Conservation (phyloP, 352 stramenopile species). For the Globisporangium emineosum region DNA sequence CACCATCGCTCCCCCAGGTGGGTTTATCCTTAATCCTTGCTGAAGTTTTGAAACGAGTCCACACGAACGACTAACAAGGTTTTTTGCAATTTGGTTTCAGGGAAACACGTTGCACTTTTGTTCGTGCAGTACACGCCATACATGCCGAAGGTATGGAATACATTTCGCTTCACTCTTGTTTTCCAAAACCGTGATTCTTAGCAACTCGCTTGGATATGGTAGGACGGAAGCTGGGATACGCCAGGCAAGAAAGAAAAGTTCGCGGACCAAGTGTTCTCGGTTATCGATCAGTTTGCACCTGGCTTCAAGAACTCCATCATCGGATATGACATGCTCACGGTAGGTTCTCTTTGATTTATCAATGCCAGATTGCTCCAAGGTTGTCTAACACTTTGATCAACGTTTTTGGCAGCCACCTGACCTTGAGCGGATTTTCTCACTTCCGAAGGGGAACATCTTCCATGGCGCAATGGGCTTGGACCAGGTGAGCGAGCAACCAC, state of each 20-base stretch:
- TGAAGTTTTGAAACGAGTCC: no score
- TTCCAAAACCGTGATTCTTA: not conserved
- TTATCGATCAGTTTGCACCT: conserved; percentile 85
- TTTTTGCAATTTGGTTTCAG: conserved; percentile 20
- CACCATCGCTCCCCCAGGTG: conserved; percentile 71
- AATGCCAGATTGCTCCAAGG: not conserved
- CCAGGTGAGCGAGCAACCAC: conserved; percentile 38
- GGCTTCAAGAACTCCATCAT: conserved; percentile 85
- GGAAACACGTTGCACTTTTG: conserved; percentile 87
- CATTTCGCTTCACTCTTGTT: not conserved
- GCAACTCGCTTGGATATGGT: not conserved
- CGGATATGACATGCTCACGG: conserved; percentile 84
- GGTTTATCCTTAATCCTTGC: not conserved
- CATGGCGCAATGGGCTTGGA: conserved; percentile 89
- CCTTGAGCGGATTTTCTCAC: conserved; percentile 84
- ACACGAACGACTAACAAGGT: not conserved
- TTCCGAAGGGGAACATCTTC: conserved; percentile 89
- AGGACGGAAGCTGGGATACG: conserved; percentile 77
- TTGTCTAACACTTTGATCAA: not conserved
- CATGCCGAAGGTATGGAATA: conserved; percentile 48
- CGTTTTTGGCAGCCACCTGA: conserved; percentile 61
- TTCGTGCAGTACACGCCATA: conserved; percentile 93
- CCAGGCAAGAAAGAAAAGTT: conserved; percentile 79
- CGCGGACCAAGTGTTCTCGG: conserved; percentile 77
- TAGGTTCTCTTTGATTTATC: conserved; percentile 20